These are phyloP conservation scores for Talaromyces sp. DNA, from an alignment of 2,329 filamentous ascomycete genomes.

Conservation along the genomic window DNA sequence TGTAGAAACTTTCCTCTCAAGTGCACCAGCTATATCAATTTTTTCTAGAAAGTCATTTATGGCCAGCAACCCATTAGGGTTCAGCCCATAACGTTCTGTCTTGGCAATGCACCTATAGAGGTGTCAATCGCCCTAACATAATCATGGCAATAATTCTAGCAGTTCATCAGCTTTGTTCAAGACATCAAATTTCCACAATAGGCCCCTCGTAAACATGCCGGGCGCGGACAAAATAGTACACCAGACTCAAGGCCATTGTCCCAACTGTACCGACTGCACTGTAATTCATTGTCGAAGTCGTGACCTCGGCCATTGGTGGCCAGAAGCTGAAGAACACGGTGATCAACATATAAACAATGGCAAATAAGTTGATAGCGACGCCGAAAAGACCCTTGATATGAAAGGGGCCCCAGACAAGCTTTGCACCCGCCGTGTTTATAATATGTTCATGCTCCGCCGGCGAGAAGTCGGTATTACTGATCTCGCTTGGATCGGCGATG, in stretches of 20 bases:
- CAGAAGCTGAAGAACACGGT: conserved; percentile 50
- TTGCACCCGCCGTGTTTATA: conserved; percentile 20
- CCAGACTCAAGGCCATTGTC: conserved; percentile 35
- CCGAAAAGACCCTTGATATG: conserved; percentile 40
- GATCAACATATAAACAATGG: conserved; percentile 42
- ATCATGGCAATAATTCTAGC: too few relatives aligned
- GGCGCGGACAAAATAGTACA: conserved; percentile 38
- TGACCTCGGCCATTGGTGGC: conserved; percentile 39
- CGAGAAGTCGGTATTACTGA: background rate
- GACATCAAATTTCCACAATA: conserved; percentile 22
- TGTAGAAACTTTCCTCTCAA: too few relatives aligned
- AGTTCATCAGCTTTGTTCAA: background rate
- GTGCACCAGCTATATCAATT: too few relatives aligned
- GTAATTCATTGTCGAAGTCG: conserved; percentile 48
- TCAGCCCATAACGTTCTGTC: too few relatives aligned
- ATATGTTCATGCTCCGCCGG: conserved; percentile 28
- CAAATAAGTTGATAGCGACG: conserved; percentile 42
- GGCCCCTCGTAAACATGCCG: conserved; percentile 32
- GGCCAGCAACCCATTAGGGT: too few relatives aligned
- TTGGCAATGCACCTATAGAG: too few relatives aligned
- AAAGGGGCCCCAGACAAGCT: conserved; percentile 27
- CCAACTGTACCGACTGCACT: conserved; percentile 42
- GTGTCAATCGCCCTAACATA: too few relatives aligned
- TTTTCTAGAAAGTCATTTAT: too few relatives aligned
- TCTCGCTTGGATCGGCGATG: conserved; percentile 29